Evolutionary conservation across 306 rosid genomes (phyloP).

Genomic region (Pachyrhizus erosus): DNA sequence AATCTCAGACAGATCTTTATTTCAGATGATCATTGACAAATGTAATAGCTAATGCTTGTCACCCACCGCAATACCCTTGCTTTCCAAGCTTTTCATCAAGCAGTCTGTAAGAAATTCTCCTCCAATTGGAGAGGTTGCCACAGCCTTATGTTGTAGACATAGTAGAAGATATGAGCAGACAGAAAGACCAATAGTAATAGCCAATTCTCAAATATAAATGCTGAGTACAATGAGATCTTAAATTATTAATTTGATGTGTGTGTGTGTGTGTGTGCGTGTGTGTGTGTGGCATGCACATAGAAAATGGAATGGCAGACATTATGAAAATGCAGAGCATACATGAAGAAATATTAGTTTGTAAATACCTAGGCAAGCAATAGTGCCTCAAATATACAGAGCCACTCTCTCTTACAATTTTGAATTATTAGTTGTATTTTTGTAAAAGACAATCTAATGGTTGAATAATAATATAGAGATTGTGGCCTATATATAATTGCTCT

Average conservation of each 20-base stretch:
- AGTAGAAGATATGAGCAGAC: conserved; percentile 31
- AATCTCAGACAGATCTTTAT: conserved; percentile 34
- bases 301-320: neutral
- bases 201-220: conserved; percentile 20
- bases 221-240: conserved; percentile 1
- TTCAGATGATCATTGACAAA: conserved; percentile 21
- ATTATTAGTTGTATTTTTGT: neutral
- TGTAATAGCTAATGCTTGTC: conserved; percentile 27
- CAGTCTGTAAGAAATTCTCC: conserved; percentile 98
- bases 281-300: neutral
- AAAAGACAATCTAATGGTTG: neutral
- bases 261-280: neutral
- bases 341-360: conserved; percentile 23
- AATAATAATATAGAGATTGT: neutral
- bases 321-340: conserved; percentile 22
- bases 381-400: conserved; percentile 1
- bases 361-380: conserved; percentile 1
- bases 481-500: neutral
- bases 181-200: conserved; percentile 17
- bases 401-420: neutral
- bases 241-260: neutral
- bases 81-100: conserved; percentile 94
- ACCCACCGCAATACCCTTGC: conserved; percentile 90
- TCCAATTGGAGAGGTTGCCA: conserved; percentile 89
- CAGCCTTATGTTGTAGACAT: conserved; percentile 68